Percentiles rank a stretch among this genome's conserved stretches.
Conservation (phyloP, 345 rosid species). For the Reutealis trisperma region DNA sequence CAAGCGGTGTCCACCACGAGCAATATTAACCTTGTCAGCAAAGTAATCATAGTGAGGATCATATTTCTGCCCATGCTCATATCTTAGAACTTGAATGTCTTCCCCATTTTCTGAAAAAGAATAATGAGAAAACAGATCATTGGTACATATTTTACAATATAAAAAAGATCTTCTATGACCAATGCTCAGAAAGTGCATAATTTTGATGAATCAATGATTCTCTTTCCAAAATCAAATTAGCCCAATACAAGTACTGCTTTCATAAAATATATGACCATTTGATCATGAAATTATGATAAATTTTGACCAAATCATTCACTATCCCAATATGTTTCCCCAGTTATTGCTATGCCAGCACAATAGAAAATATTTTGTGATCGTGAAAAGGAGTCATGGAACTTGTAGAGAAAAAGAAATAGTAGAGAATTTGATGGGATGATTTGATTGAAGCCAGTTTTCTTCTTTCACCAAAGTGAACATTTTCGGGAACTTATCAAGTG, state of each 20-base stretch:
- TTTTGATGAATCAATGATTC: slow-evolving; percentile 2
- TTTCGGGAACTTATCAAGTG: too few species aligned
- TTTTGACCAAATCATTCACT: neutral
- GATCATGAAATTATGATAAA: neutral
- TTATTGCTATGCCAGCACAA: too few species aligned
- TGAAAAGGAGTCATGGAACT: too few species aligned
- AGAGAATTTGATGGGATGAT: too few species aligned
- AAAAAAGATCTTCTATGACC: neutral
- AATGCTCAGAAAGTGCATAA: neutral
- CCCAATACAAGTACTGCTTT: neutral
- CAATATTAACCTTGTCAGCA: slow-evolving; percentile 82
- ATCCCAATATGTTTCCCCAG: too few species aligned
- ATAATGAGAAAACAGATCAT: neutral
- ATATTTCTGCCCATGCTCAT: slow-evolving; percentile 88
- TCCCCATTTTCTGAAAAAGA: slow-evolving; percentile 81
- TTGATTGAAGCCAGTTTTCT: too few species aligned
- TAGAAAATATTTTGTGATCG: too few species aligned
- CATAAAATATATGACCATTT: neutral
- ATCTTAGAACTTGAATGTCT: slow-evolving; percentile 87
- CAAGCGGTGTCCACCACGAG: slow-evolving; percentile 89
- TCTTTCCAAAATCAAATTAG: neutral
- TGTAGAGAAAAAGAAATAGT: too few species aligned
- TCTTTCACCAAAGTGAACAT: too few species aligned
- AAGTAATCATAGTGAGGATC: slow-evolving; percentile 93
- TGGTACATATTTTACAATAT: neutral